Evolutionary conservation across 208 protist species (phyloP), one percentile per base, ranked within the genome.

Genomic region (Crithidia fasciculata): DNA sequence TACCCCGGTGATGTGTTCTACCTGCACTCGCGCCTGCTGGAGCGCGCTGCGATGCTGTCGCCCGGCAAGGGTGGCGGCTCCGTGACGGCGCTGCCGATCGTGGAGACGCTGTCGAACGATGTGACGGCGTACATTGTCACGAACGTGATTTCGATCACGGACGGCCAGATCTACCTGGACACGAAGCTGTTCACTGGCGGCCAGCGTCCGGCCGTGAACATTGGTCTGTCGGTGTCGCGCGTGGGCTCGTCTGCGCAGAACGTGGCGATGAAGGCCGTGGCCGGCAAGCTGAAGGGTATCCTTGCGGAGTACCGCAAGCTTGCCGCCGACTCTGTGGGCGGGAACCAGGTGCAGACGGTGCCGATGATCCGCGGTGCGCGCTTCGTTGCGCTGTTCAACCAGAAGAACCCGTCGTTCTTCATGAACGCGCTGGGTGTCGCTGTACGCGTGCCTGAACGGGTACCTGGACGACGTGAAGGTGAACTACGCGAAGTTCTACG

Each of bases 1-100:
- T 98, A 98, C 95, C n/a, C 95, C 67, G 95, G 95, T 82, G 95
- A 98, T 85, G 95, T 98, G 54, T 98, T 98, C 84, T 98, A 98
- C 84, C 89, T 98, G 19, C 95, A 98, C 87, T 97, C 92, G 37
- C 92, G 95, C 56, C 84, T 98, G 16, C 84, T 98, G 68, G 95
- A 98, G 83, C 90, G 95, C 72, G 92, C 95, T 5, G 92, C 92
- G 59, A 97, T 97, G 88, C 87, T 98, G 77, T 90, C 79, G 47
- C 83, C 92, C 40, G 83, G 83, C 13, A 84, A 89, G 69, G 89
- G 89, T 68, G 88, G 82, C 59, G 95, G 95, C 62, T 97, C 94
- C 18, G 80, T 98, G 53, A 98, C 95, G 18, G 93, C 94, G 53
- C 85, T 98, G 40, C 95, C 95, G 75, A 88, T 98, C 57, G 93